Percentiles rank a stretch among this genome's conserved stretches.
Evolutionary conservation across 768 basidiomycete species (phyloP).

Genomic region (Goffeauzyma gilvescens): DNA sequence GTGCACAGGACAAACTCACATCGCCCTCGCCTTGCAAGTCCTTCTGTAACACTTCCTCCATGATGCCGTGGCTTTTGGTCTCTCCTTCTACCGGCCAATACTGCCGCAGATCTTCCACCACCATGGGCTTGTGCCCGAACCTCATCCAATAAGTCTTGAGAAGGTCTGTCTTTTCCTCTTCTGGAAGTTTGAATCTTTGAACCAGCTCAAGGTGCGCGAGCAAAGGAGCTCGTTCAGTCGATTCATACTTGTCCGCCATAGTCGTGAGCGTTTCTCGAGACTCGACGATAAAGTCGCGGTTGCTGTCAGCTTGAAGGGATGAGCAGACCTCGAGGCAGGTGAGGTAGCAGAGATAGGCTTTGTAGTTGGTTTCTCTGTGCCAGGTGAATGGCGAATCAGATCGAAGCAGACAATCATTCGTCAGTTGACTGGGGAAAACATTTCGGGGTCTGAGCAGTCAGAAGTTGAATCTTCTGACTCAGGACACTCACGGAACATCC

Average conservation of each 20-base stretch:
- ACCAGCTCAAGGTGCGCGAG: conserved; percentile 23
- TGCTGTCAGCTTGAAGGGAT: background rate
- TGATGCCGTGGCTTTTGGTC: background rate
- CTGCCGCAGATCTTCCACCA: conserved; percentile 15
- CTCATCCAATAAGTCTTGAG: conserved; percentile 17
- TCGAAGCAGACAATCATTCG: too few species aligned
- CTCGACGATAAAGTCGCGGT: conserved; percentile 2
- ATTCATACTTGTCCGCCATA: conserved; percentile 7
- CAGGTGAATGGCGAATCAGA: background rate
- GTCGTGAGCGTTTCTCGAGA: conserved; percentile 16
- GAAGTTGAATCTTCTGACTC: background rate
- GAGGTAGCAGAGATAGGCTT: conserved; percentile 7
- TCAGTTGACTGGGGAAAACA: too few species aligned
- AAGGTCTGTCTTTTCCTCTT: too few species aligned
- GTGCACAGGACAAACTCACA: background rate
- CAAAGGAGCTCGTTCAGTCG: conserved; percentile 22
- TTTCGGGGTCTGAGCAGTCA: too few species aligned
- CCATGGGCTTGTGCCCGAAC: conserved; percentile 20
- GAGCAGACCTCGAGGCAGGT: conserved; percentile 6
- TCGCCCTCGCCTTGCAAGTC: background rate
- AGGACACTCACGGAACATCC: conserved; percentile 8
- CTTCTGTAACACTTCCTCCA: background rate
- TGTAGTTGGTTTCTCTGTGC: conserved; percentile 13
- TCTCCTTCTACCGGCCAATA: background rate
- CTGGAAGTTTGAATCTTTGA: too few species aligned